These are phyloP conservation scores for Tricholoma sp. DNA, from an alignment of 768 basidiomycete genomes.

Conservation along the genomic window DNA sequence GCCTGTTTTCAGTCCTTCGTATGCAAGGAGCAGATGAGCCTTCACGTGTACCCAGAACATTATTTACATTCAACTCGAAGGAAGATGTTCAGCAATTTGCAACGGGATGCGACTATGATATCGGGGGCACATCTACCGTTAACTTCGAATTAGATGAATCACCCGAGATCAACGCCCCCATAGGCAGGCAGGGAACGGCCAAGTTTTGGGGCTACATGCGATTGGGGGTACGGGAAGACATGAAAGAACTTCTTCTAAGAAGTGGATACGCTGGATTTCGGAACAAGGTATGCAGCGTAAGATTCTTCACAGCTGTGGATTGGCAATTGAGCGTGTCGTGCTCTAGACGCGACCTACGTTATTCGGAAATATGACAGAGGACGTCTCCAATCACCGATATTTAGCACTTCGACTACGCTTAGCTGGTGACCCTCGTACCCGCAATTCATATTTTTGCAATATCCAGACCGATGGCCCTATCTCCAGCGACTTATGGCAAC, in stretches of 20 bases:
- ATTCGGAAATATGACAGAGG: conserved; percentile 83
- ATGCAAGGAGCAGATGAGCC: conserved; percentile 76
- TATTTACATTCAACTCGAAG: conserved; percentile 59
- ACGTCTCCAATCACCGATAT: conserved; percentile 77
- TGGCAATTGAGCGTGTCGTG: background rate
- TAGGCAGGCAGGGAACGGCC: conserved; percentile 49
- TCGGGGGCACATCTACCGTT: conserved; percentile 80
- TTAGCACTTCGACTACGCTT: conserved; percentile 76
- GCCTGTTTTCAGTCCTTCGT: conserved; percentile 44
- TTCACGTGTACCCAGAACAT: conserved; percentile 52
- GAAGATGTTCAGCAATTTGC: conserved; percentile 62
- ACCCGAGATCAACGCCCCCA: conserved; percentile 36
- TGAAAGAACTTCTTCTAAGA: conserved; percentile 63
- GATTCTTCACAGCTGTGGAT: background rate
- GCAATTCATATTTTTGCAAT: conserved; percentile 89
- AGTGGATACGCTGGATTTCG: conserved; percentile 91
- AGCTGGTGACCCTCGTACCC: conserved; percentile 69
- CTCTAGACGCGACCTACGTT: conserved; percentile 68
- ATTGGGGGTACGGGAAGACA: conserved; percentile 62
- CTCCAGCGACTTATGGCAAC: conserved; percentile 90
- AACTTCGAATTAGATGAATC: conserved; percentile 64
- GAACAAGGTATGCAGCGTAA: conserved; percentile 54
- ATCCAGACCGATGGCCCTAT: conserved; percentile 83
- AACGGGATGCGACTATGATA: conserved; percentile 82
- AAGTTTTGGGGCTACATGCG: conserved; percentile 81